Base-by-base conservation (phyloP, 192 early-diverging fungal genomes). In the Linnemannia hyalina region DNA sequence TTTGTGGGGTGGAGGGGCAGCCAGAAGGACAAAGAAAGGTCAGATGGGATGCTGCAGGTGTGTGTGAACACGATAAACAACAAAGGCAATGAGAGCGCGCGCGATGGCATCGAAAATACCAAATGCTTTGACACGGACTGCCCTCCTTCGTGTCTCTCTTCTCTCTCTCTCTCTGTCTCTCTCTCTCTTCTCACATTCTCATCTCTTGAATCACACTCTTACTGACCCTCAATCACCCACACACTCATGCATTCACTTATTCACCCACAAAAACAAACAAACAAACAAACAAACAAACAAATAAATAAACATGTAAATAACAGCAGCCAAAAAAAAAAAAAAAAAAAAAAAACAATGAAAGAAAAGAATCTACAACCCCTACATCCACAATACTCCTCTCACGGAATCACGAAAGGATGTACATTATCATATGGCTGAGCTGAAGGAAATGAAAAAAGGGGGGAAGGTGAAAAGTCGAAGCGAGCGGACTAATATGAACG, bases 61-160 rank as follows among this genome's bases (percentile, higher is more conserved):
- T 52, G 49, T 22, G 49, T 22, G 49, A 26, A 57, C 23, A 57
- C 8, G 23, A 57, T 26, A 26, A 26, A 57, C 55, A 57, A 55
- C 23, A n/a, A 26, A n/a, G 8, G 10, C 13, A 49, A 18, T 7
- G 47, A 16, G 20, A 16, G 20, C 54, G 20, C 54, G n/a, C 55
- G 60, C 60, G 54, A 57, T 7, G 26, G 55, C 49, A 52, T 52
- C 49, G 49, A 52, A 9, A 57, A 65, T 4, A 65, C 26, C 6
- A 65, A 65, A 65, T 1, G 35, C n/a, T 65, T 29, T 65, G 60
- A 65, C 60, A 65, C 60, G 60, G 60, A 65, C 60, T 65, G 22
- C 16, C 49, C 18, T 52, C 49, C 49, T 52, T 52, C 49, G 49
- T 52, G 49, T 20, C 49, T 52, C 49, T 46, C 44, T 2, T 46